A percentile compares a stretch with the other conserved stretches of the same genome.
These are phyloP conservation scores for Halophytophthora polymorphica DNA, from an alignment of 352 stramenopile genomes.

Conservation along the genomic window DNA sequence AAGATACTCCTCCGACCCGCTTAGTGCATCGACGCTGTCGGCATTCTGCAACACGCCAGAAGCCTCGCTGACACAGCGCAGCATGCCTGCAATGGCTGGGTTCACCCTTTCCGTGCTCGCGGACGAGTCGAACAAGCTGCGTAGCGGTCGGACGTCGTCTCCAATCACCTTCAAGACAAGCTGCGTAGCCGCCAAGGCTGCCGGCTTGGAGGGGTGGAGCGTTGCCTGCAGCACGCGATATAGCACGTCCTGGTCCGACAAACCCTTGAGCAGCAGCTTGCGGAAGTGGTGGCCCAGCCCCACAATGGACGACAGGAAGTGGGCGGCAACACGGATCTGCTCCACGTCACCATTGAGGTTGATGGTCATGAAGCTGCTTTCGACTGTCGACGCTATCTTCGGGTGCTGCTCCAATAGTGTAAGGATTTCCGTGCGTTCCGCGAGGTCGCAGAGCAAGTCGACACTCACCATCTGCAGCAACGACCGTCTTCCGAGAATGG, in stretches of 20 bases:
- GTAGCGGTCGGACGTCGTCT: slow-evolving; percentile 52
- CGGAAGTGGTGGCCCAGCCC: slow-evolving; percentile 58
- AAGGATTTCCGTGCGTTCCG: slow-evolving; percentile 54
- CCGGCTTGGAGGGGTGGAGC: slow-evolving; percentile 64
- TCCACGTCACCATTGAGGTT: slow-evolving; percentile 65
- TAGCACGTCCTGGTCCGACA: slow-evolving; percentile 59
- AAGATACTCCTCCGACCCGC: slow-evolving; percentile 61
- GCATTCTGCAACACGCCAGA: slow-evolving; percentile 37
- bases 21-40: slow-evolving; percentile 39
- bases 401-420: slow-evolving; percentile 42
- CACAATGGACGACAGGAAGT: slow-evolving; percentile 61
- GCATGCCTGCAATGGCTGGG: slow-evolving; percentile 49
- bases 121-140: slow-evolving; percentile 41
- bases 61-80: slow-evolving; percentile 55
- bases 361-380: slow-evolving; percentile 53
- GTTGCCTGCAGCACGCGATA: slow-evolving; percentile 65
- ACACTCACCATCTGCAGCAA: slow-evolving; percentile 59
- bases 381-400: slow-evolving; percentile 46
- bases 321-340: slow-evolving; percentile 51
- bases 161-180: slow-evolving; percentile 60
- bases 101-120: slow-evolving; percentile 35
- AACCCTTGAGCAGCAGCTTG: slow-evolving; percentile 46
- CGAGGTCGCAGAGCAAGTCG: slow-evolving; percentile 68
- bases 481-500: slow-evolving; percentile 32
- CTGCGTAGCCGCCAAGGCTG: slow-evolving; percentile 46